These are phyloP conservation scores for Ashbya aceris DNA, from an alignment of 1,139 yeast genomes.

Conservation along the genomic window DNA sequence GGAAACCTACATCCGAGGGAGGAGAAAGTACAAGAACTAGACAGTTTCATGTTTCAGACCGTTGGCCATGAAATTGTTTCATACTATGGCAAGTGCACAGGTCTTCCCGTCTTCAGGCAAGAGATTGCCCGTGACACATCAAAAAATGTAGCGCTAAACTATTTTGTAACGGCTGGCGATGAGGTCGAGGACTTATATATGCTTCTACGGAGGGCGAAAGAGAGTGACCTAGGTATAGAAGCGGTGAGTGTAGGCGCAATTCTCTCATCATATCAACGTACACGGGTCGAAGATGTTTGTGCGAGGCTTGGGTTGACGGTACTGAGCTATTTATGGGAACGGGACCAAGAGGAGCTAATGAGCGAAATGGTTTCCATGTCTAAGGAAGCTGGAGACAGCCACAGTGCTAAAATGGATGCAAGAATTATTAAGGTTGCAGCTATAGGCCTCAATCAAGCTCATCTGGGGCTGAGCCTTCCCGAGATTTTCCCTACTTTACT, in stretches of 20 bases:
- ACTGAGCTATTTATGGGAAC: conserved; percentile 80
- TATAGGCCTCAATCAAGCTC: conserved; percentile 56
- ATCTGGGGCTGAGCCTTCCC: conserved; percentile 59
- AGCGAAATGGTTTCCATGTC: conserved; percentile 58
- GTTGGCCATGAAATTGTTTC: conserved; percentile 85
- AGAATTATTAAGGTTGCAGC: conserved; percentile 89
- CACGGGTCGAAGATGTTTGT: conserved; percentile 88
- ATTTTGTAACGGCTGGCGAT: conserved; percentile 53
- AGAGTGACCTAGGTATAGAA: conserved; percentile 58
- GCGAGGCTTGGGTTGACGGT: conserved; percentile 56
- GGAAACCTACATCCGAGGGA: conserved; percentile 70
- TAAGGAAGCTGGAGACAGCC: conserved; percentile 8
- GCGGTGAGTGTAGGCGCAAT: conserved; percentile 96
- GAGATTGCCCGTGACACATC: conserved; percentile 51
- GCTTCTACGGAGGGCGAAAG: conserved; percentile 40
- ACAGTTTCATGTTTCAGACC: conserved; percentile 95
- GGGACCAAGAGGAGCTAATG: conserved; percentile 72
- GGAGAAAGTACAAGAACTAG: conserved; percentile 51
- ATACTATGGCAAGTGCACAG: conserved; percentile 58
- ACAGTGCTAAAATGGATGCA: conserved; percentile 53
- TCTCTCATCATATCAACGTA: conserved; percentile 83
- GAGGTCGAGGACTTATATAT: conserved; percentile 75
- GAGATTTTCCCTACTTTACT: conserved; percentile 53
- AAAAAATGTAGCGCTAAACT: conserved; percentile 59
- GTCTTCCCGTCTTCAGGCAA: conserved; percentile 71